Conservation (phyloP, 2,329 filamentous ascomycete genomes). For the Penicillium sp. region DNA sequence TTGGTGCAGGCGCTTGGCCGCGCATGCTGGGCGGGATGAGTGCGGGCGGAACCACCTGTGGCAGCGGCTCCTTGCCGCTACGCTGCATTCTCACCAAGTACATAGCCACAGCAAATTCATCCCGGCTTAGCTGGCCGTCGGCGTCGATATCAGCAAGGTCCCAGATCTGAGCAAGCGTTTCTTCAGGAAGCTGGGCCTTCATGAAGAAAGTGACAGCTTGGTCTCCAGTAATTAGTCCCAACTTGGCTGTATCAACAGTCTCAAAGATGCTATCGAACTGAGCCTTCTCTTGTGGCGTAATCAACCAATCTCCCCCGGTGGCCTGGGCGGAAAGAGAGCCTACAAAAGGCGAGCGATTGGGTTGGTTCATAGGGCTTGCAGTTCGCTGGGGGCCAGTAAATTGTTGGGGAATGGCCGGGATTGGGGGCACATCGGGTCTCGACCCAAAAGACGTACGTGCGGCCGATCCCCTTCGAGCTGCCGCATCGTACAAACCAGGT, state of each 20-base stretch:
- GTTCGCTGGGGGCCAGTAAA: constrained; percentile 62
- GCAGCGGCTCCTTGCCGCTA: constrained; percentile 67
- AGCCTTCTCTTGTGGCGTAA: constrained; percentile 77
- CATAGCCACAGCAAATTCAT: constrained; percentile 97
- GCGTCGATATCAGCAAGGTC: constrained; percentile 93
- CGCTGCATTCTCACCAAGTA: constrained; percentile 91
- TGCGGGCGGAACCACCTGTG: constrained; percentile 72
- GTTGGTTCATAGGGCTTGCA: constrained; percentile 55
- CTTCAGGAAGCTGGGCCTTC: constrained; percentile 85
- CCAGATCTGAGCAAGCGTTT: constrained; percentile 91
- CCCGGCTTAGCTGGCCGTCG: constrained; percentile 76
- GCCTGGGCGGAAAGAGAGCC: constrained; percentile 53
- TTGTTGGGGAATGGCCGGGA: constrained; percentile 75
- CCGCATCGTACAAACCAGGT: constrained; percentile 84
- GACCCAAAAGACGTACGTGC: constrained; percentile 52
- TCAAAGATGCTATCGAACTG: constrained; percentile 85
- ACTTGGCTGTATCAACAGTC: constrained; percentile 74
- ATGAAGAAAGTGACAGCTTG: constrained; percentile 93
- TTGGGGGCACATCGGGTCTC: constrained; percentile 51
- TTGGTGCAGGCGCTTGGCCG: constrained; percentile 39
- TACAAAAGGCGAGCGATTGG: constrained; percentile 45
- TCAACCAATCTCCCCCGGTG: constrained; percentile 71
- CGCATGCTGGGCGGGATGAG: constrained; percentile 86
- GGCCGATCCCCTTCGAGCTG: constrained; percentile 63
- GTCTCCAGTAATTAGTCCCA: constrained; percentile 85